Percentiles rank a stretch among this genome's conserved stretches.
Evolutionary conservation across 768 basidiomycete genomes (phyloP).

Genomic region (Russula foetens): DNA sequence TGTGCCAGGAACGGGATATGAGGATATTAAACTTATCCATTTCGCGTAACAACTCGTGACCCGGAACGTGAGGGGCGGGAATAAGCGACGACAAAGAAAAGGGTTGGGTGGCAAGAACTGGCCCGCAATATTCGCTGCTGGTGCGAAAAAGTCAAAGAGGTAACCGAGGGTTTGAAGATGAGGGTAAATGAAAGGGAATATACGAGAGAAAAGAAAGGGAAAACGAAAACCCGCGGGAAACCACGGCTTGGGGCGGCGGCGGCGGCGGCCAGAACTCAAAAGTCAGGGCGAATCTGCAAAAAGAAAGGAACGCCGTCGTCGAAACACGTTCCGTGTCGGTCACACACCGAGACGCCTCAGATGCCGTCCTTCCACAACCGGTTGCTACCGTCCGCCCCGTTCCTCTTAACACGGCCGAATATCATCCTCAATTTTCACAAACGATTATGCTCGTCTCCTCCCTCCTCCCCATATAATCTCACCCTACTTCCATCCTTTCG

Average conservation of each 20-base stretch:
- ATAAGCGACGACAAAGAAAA: conserved; percentile 3
- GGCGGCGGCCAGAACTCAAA: neutral
- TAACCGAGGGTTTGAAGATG: neutral
- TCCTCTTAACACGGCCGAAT: conserved; percentile 36
- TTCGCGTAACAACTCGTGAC: conserved; percentile 15
- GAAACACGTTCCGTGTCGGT: conserved; percentile 75
- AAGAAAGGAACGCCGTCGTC: conserved; percentile 38
- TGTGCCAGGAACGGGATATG: conserved; percentile 11
- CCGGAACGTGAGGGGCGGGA: neutral
- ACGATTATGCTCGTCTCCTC: conserved; percentile 26
- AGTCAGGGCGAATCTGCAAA: conserved; percentile 26
- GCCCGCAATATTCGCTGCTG: neutral
- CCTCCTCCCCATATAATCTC: conserved; percentile 21
- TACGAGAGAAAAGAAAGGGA: neutral
- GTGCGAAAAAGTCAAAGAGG: neutral
- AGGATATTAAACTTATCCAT: conserved; percentile 4
- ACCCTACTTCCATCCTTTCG: conserved; percentile 15
- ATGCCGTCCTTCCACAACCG: conserved; percentile 43
- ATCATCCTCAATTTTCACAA: conserved; percentile 38
- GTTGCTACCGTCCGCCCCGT: conserved; percentile 47
- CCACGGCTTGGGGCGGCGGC: neutral
- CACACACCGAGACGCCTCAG: conserved; percentile 49
- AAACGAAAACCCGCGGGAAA: conserved; percentile 3
- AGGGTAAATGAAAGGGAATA: neutral
- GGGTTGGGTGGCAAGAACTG: too few species aligned